Evolutionary conservation across 2,329 filamentous ascomycete genomes (phyloP).

Genomic region (Talaromyces sp.): DNA sequence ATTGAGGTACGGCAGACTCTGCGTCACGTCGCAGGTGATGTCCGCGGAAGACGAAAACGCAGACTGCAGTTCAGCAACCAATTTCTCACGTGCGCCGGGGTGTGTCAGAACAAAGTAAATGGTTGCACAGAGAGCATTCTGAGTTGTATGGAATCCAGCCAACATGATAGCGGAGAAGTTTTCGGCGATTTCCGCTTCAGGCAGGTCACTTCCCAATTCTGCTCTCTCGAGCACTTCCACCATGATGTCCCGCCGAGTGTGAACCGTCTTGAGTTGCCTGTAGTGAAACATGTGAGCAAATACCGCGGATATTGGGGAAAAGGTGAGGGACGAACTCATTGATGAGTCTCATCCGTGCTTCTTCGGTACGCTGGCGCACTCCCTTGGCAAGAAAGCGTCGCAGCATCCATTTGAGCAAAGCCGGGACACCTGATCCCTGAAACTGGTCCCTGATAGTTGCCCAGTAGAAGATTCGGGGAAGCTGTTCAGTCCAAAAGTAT

Average conservation of each 20-base stretch:
- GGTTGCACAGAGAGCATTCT: conserved; percentile 20
- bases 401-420: conserved; percentile 22
- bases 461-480: conserved; percentile 23
- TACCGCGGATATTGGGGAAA: neutral
- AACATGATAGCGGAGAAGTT: conserved; percentile 25
- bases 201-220: conserved; percentile 11
- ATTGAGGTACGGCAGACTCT: conserved; percentile 22
- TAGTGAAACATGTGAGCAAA: neutral
- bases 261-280: conserved; percentile 17
- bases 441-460: conserved; percentile 21
- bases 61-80: conserved; percentile 15
- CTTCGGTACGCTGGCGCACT: conserved; percentile 15
- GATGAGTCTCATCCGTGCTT: conserved; percentile 21
- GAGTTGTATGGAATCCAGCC: conserved; percentile 22
- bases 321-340: conserved; percentile 14
- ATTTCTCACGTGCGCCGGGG: conserved; percentile 14
- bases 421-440: conserved; percentile 20
- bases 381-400: conserved; percentile 21
- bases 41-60: conserved; percentile 15
- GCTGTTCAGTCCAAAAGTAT: conserved; percentile 22
- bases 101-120: conserved; percentile 23
- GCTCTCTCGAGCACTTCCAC: conserved; percentile 21
- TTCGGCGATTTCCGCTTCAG: conserved; percentile 19
- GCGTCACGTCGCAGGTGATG: conserved; percentile 14
- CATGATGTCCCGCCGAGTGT: conserved; percentile 21